phyloP scores from a whole-genome alignment of 768 basidiomycete genomes.

The Lyophyllum decastes region DNA sequence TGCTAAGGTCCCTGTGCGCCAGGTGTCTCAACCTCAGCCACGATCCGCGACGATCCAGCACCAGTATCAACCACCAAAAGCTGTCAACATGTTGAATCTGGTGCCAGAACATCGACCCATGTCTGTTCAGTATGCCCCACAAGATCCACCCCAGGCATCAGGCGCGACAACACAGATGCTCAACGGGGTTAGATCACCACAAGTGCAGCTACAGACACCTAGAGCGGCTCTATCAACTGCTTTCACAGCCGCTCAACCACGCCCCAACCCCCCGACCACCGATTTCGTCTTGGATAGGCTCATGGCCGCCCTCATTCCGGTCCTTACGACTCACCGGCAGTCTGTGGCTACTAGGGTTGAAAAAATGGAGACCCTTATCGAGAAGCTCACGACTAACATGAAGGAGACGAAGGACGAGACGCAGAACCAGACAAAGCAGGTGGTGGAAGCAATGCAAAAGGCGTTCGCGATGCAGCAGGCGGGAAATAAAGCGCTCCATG shows the following conservation, averaged over 20 bases:
- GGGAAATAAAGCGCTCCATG: background rate
- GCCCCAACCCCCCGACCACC: background rate
- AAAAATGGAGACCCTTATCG: constrained; percentile 5
- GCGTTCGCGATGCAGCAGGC: constrained; percentile 11
- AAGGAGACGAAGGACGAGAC: constrained; percentile 9
- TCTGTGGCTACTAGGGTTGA: constrained; percentile 9
- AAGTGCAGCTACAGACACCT: background rate
- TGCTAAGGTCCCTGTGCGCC: background rate
- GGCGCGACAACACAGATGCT: background rate
- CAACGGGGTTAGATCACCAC: background rate
- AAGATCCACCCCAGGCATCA: background rate
- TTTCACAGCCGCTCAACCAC: background rate
- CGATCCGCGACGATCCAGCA: background rate
- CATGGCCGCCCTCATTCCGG: constrained; percentile 2
- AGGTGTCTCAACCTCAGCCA: background rate
- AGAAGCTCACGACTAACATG: constrained; percentile 10
- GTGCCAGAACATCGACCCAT: background rate
- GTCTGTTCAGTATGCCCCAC: background rate
- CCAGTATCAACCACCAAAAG: background rate
- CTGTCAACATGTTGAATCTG: background rate
- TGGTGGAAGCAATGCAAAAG: constrained; percentile 14
- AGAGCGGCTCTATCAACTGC: background rate
- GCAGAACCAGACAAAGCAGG: constrained; percentile 3
- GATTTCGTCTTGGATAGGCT: background rate
- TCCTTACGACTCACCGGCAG: constrained; percentile 4